These are phyloP conservation scores for Entomophthora muscae DNA, from an alignment of 371 early-diverging fungal genomes.

Conservation along the genomic window DNA sequence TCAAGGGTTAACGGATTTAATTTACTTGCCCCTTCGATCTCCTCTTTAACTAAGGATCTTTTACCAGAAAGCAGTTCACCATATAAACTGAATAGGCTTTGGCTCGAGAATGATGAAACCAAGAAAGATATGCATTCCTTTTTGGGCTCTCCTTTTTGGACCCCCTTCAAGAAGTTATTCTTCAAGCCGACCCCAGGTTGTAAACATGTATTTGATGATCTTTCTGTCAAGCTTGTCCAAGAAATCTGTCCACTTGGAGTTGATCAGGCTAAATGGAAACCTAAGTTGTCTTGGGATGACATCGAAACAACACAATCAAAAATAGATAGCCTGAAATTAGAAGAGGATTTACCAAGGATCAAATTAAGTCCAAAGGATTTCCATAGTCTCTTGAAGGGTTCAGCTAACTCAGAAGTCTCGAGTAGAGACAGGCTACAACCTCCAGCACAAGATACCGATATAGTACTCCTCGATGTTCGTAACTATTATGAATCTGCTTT, in stretches of 20 bases:
- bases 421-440: too few species aligned
- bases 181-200: slow-evolving; percentile 56
- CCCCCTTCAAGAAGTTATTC: slow-evolving; percentile 16
- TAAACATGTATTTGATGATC: slow-evolving; percentile 34
- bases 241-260: slow-evolving; percentile 49
- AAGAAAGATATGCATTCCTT: too few species aligned
- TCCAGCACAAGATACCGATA: too few species aligned
- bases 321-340: too few species aligned
- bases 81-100: too few species aligned
- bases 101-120: neutral
- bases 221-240: slow-evolving; percentile 40
- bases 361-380: slow-evolving; percentile 26
- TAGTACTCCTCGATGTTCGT: slow-evolving; percentile 40
- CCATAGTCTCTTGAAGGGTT: slow-evolving; percentile 18
- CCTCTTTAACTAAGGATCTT: too few species aligned
- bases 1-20: neutral
- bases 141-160: neutral
- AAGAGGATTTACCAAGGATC: slow-evolving; percentile 9
- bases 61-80: too few species aligned
- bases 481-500: slow-evolving; percentile 52
- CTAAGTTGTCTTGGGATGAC: slow-evolving; percentile 10
- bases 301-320: too few species aligned
- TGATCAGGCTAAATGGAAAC: slow-evolving; percentile 14
- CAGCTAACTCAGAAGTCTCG: slow-evolving; percentile 15
- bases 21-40: neutral